Conservation (phyloP, 768 basidiomycete genomes). For the Leccinum imitatum region DNA sequence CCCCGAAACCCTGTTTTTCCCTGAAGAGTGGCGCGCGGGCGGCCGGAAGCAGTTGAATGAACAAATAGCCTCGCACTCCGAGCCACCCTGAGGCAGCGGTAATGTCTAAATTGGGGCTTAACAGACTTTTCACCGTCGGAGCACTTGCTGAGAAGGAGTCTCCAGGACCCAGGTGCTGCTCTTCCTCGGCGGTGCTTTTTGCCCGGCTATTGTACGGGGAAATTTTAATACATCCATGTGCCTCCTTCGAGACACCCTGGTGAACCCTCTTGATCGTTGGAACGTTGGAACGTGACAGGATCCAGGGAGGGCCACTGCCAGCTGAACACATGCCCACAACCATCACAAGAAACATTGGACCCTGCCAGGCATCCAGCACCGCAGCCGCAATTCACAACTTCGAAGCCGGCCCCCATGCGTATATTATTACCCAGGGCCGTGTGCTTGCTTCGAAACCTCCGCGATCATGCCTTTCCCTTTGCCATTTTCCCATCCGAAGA, state of each 20-base stretch:
- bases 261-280: neutral
- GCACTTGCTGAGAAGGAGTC: neutral
- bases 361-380: neutral
- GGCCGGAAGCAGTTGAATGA: neutral
- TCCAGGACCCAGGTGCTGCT: neutral
- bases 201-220: constrained; percentile 2
- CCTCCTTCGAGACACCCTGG: neutral
- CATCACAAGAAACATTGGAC: neutral
- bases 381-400: neutral
- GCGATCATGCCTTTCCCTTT: neutral
- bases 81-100: neutral
- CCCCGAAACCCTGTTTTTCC: neutral
- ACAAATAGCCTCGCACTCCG: neutral
- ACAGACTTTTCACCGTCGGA: constrained; percentile 7
- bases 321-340: neutral
- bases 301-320: neutral
- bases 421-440: neutral
- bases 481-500: neutral
- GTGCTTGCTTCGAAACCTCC: neutral
- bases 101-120: constrained; percentile 17
- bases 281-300: neutral
- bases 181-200: neutral
- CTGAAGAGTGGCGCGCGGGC: neutral
- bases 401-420: neutral
- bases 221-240: neutral